These are phyloP conservation scores for Phytophthora uliginosa DNA, from an alignment of 352 stramenopile genomes.

Conservation along the genomic window DNA sequence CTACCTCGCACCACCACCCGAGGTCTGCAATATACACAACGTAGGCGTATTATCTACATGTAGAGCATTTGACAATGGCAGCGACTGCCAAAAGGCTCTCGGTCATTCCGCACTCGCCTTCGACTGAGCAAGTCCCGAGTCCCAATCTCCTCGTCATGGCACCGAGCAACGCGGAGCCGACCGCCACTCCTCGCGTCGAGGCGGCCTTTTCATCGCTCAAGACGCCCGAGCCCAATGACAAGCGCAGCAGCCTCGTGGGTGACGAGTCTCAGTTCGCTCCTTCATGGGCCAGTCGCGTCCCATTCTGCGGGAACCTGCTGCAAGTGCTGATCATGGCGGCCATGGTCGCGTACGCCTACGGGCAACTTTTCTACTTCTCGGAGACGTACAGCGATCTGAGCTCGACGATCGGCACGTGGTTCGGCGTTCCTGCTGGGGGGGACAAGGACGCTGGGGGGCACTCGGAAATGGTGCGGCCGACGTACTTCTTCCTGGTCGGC, in stretches of 20 bases:
- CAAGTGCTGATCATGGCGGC: conserved; percentile 40
- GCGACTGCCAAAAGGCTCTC: background rate
- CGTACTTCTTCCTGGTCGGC: conserved; percentile 57
- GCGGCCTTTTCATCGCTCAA: conserved; percentile 34
- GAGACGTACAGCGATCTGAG: conserved; percentile 30
- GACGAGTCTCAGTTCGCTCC: conserved; percentile 1
- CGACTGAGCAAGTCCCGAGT: background rate
- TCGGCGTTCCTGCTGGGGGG: conserved; percentile 33
- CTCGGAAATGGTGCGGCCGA: conserved; percentile 63
- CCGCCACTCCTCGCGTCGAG: conserved; percentile 23
- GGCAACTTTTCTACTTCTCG: conserved; percentile 38
- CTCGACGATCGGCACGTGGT: conserved; percentile 39
- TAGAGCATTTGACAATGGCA: background rate
- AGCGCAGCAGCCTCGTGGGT: conserved; percentile 23
- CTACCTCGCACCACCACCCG: conserved; percentile 1
- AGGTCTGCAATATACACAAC: background rate
- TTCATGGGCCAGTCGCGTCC: conserved; percentile 3
- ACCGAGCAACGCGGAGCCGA: conserved; percentile 19
- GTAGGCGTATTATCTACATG: no score
- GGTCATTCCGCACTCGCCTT: background rate
- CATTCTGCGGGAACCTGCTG: conserved; percentile 29
- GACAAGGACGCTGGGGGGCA: conserved; percentile 26
- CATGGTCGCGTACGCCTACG: conserved; percentile 45
- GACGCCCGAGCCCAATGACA: conserved; percentile 35
- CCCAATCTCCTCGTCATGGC: background rate